Base-by-base conservation (phyloP, 495 filamentous ascomycete genomes). In the Zalerion maritima region DNA sequence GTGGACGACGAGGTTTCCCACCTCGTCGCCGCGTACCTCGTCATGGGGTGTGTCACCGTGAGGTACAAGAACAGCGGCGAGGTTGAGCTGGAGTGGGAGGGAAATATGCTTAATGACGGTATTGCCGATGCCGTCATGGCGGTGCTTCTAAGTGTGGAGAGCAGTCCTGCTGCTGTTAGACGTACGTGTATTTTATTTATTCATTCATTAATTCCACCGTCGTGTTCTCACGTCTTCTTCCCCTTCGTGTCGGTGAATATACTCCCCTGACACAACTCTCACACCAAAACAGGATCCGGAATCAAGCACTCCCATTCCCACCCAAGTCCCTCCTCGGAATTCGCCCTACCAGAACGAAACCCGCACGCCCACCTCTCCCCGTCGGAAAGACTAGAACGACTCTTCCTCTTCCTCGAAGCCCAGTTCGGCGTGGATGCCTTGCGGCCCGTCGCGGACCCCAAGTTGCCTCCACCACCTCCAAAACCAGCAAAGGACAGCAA, bases 61-160 rank as follows among this genome's bases (percentile, higher is more conserved):
- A 68, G 74, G 23, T 78, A 81, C 45, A 57, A 71, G 16, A 59
- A 49, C 25, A 71, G 64, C 32, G 77, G 84, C 14, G 78, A 87
- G 43, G 69, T 97, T 5, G 84, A 87, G 43, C 55, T 94, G 1
- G 84, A 94, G 47, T 97, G 89, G 89, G 89, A 94, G 43, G 89
- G 87, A 17, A 97, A 94, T 46, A 79, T 92, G 68, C 72, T 94
- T 40, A 97, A 96, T 44, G 89, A 97, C 41, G 82, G 86, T 18
- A 89, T 97, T 40, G 89, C 91, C 5, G 89, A 97, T 54, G 82
- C 89, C 7, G 80, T 94, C 10, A 77, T 94, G 60, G 89, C 81
- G 4, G 82, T 93, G 3, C 65, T 97, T 6, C 68, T 92, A 35
- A 80, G 75, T 0, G 75, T 92, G 9, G 91, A 97, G 55, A 87